Base-by-base conservation (phyloP, 805 yeast species). In the Nakazawaea sp. region DNA sequence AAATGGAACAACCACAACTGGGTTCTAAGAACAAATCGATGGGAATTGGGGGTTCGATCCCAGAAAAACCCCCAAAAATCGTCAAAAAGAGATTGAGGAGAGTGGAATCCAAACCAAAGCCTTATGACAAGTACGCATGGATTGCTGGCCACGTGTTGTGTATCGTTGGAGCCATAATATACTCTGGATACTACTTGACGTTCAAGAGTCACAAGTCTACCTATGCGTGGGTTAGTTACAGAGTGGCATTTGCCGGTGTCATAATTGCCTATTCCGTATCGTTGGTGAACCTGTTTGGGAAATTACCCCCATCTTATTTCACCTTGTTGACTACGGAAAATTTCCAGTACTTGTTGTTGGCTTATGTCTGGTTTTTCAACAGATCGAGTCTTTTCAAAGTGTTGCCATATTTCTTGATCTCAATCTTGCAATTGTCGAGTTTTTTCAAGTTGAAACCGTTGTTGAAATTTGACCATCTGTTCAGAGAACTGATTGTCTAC, bases 291-390 rank as follows among this genome's bases (percentile, higher is more conserved):
- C 75, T 75, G 45, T 79, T 78, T 60, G 78, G 78, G 18, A 62
- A 75, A 15, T 61, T 65, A 20, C 64, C 70, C 36, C 94, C 95
- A 5, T 67, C 78, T 4, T 68, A 76, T 51, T 70, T 71, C 39
- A 74, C 78, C 4, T 61, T 88, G 52, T 51, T 85, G 38, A 78
- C 88, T 8, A 74, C 86, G 18, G 86, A 76, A 46, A 83, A 84
- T 53, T 82, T 82, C 64, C 96, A 86, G 57, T 75, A 72, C 50
- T 59, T 78, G 38, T 43, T 72, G 3, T 56, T 82, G 38, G 72
- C 78, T 1, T 19, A 53, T 3, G 58, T 75, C 15, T 83, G 90
- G 90, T 51, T 75, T 33, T 55, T 80, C 38, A 73, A 81, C 27
- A 75, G 83, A 58, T 66, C 70, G 43, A 78, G 88, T 1, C 58